Percentiles rank a stretch among this genome's conserved stretches.
phyloP scores from a whole-genome alignment of 192 early-diverging fungal genomes.

The Rhizophagus clarus region DNA sequence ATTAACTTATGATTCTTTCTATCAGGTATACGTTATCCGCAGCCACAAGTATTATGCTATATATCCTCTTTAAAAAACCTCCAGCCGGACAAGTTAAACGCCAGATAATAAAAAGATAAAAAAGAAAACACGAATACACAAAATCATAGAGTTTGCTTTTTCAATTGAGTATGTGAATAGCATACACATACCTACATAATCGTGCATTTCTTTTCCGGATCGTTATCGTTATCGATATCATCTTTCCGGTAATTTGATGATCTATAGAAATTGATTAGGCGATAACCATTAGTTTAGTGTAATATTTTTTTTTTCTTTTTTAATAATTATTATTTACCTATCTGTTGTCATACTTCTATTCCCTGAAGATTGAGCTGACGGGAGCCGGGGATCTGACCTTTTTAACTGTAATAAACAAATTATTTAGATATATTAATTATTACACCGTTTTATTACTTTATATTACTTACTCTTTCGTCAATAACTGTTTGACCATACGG shows the following conservation, averaged over 20 bases:
- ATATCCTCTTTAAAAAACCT: slow-evolving; percentile 62
- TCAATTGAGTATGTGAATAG: not conserved
- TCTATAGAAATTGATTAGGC: not conserved
- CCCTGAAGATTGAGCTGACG: not conserved
- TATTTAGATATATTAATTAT: not conserved
- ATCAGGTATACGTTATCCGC: slow-evolving; percentile 61
- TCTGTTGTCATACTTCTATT: not conserved
- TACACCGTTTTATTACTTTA: not conserved
- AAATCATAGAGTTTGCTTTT: not conserved
- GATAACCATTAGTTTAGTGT: not conserved
- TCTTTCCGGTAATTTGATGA: not conserved
- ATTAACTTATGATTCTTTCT: not conserved
- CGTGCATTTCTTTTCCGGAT: not conserved
- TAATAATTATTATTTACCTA: not conserved
- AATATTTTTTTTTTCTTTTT: no score
- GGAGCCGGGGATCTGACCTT: not conserved
- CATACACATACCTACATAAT: not conserved
- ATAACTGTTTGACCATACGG: not conserved
- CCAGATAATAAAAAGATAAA: slow-evolving; percentile 22
- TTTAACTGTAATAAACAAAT: not conserved
- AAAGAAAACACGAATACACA: not conserved
- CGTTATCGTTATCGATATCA: not conserved
- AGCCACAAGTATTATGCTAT: slow-evolving; percentile 71
- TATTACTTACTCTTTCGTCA: not conserved
- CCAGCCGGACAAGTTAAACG: slow-evolving; percentile 29